These are phyloP conservation scores for Polyrhizophydium stewartii DNA, from an alignment of 371 early-diverging fungal species.

Conservation along the genomic window DNA sequence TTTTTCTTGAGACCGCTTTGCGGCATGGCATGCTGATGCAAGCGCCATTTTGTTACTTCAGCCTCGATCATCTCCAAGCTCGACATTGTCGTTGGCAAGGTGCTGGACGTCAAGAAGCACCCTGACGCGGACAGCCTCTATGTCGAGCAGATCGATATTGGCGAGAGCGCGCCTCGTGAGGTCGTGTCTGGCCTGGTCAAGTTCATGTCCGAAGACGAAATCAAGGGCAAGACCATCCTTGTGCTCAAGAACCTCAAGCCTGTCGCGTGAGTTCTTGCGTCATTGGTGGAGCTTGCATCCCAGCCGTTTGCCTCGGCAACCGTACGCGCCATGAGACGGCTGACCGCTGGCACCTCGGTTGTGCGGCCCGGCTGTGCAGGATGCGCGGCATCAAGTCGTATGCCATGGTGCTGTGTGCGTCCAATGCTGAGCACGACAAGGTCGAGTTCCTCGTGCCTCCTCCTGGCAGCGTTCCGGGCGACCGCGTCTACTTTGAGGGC, in stretches of 20 bases:
- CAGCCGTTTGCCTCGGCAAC: background rate
- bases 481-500: slow-evolving; percentile 85
- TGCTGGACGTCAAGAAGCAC: slow-evolving; percentile 79
- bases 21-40: background rate
- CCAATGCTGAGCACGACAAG: slow-evolving; percentile 74
- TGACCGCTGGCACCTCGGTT: background rate
- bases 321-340: background rate
- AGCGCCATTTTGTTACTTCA: slow-evolving; percentile 17
- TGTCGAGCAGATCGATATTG: slow-evolving; percentile 90
- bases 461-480: slow-evolving; percentile 81
- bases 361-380: slow-evolving; percentile 31
- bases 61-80: slow-evolving; percentile 70
- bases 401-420: slow-evolving; percentile 94
- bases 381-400: slow-evolving; percentile 94
- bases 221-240: slow-evolving; percentile 64
- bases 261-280: slow-evolving; percentile 42
- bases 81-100: slow-evolving; percentile 90
- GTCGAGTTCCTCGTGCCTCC: slow-evolving; percentile 91
- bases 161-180: slow-evolving; percentile 81
- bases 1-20: slow-evolving; percentile 42
- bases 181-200: slow-evolving; percentile 93
- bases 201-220: slow-evolving; percentile 67
- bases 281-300: background rate
- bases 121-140: slow-evolving; percentile 76
- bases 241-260: slow-evolving; percentile 92